phyloP scores from a whole-genome alignment of 768 basidiomycete genomes.

The Trametes cinnabarina region DNA sequence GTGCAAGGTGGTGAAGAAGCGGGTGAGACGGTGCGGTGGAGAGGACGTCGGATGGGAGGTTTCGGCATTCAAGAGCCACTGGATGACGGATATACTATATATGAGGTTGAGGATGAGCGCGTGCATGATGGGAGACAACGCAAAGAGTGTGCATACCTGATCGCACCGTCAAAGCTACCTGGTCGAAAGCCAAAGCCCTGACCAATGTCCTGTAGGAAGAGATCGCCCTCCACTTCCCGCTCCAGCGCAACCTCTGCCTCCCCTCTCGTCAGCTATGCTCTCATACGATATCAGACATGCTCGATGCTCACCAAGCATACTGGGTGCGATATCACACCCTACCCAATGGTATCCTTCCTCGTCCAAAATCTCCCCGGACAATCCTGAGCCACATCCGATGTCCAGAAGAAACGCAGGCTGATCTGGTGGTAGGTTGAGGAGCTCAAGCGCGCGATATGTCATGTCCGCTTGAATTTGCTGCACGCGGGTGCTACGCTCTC shows the following conservation, averaged over 20 bases:
- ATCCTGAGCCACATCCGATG: conserved; percentile 95
- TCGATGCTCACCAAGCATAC: conserved; percentile 91
- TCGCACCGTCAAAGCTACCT: conserved; percentile 96
- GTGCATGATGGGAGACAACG: background rate
- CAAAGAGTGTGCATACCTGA: conserved; percentile 55
- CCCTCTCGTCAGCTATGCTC: background rate
- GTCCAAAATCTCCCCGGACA: conserved; percentile 94
- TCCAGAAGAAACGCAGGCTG: conserved; percentile 87
- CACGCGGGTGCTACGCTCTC: conserved; percentile 72
- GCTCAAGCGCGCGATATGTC: conserved; percentile 93
- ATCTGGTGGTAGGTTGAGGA: conserved; percentile 77
- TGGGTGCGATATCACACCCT: conserved; percentile 92
- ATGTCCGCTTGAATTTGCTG: conserved; percentile 97
- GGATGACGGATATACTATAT: conserved; percentile 91
- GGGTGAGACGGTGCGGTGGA: conserved; percentile 77
- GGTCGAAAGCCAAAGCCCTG: conserved; percentile 97
- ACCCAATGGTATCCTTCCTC: conserved; percentile 93
- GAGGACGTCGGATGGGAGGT: conserved; percentile 87
- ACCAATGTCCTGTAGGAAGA: conserved; percentile 96
- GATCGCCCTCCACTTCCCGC: conserved; percentile 91
- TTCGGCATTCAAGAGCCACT: conserved; percentile 98
- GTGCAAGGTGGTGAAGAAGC: conserved; percentile 92
- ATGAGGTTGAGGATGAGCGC: background rate
- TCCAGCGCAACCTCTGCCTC: conserved; percentile 88
- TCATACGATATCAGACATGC: background rate